Evolutionary conservation across 78 protist genomes (phyloP).

Genomic region (Corallochytrium limacisporum): DNA sequence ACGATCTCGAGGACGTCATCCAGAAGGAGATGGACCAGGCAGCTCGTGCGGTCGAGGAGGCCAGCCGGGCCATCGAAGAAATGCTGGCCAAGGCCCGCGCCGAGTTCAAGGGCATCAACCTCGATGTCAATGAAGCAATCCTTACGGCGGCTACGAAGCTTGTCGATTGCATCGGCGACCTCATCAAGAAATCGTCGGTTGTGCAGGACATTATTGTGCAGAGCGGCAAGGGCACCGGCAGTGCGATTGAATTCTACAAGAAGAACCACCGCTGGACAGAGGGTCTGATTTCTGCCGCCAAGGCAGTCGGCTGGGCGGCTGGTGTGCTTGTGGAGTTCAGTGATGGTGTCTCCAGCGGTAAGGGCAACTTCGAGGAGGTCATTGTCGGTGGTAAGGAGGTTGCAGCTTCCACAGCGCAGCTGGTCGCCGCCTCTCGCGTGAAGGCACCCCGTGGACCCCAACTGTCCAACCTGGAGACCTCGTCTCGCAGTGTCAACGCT

Average conservation of each 20-base stretch:
- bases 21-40: background rate
- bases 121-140: background rate
- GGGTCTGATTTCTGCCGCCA: conserved; percentile 22
- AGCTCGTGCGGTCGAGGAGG: background rate
- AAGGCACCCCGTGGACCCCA: background rate
- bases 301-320: conserved; percentile 13
- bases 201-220: conserved; percentile 12
- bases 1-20: background rate
- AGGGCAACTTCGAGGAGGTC: conserved; percentile 1
- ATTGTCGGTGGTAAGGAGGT: conserved; percentile 18
- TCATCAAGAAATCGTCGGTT: too few species aligned
- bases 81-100: background rate
- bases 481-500: background rate
- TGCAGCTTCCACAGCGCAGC: conserved; percentile 15
- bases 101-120: background rate
- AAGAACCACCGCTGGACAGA: conserved; percentile 27
- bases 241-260: background rate
- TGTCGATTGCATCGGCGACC: background rate
- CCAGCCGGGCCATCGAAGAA: background rate
- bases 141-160: background rate
- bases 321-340: conserved; percentile 4
- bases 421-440: conserved; percentile 10
- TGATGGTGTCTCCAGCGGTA: background rate
- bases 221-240: conserved; percentile 2
- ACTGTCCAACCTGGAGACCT: background rate